Conservation (phyloP, 1,139 yeast genomes). For the Saccharomyces hybrid region DNA sequence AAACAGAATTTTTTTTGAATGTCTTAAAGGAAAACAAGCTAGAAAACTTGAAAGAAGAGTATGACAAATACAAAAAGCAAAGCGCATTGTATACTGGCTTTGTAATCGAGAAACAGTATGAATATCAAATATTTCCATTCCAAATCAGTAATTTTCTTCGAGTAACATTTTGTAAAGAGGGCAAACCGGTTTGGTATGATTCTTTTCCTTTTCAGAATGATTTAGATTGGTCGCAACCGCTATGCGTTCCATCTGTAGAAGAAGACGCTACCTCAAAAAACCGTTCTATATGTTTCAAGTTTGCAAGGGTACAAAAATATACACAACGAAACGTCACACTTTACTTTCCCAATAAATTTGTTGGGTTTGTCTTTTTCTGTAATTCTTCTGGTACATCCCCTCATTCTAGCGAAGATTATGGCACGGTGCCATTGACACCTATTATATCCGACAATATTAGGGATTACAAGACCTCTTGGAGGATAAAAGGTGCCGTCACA, state of each 20-base stretch:
- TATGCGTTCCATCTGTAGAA: conserved; percentile 36
- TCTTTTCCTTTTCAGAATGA: conserved; percentile 35
- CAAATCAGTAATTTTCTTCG: conserved; percentile 43
- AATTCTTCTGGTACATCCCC: conserved; percentile 29
- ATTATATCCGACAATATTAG: conserved; percentile 51
- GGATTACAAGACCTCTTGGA: conserved; percentile 24
- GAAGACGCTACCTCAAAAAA: conserved; percentile 6
- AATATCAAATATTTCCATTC: conserved; percentile 36
- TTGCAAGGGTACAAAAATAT: conserved; percentile 58
- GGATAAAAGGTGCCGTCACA: conserved; percentile 6
- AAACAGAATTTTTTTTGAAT: background rate
- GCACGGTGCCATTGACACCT: conserved; percentile 44
- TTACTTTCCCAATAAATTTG: conserved; percentile 51
- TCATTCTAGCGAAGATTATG: conserved; percentile 24
- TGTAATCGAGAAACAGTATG: conserved; percentile 47
- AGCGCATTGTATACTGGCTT: conserved; percentile 46
- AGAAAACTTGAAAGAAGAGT: background rate
- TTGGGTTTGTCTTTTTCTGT: conserved; percentile 63
- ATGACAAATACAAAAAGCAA: background rate
- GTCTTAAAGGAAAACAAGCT: background rate
- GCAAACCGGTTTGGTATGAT: conserved; percentile 43
- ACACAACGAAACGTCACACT: conserved; percentile 43
- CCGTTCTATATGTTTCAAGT: conserved; percentile 41
- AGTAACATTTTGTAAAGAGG: conserved; percentile 49
- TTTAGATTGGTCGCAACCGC: conserved; percentile 46